Conservation (phyloP, 441 rosid species). For the Sinapis alba region DNA sequence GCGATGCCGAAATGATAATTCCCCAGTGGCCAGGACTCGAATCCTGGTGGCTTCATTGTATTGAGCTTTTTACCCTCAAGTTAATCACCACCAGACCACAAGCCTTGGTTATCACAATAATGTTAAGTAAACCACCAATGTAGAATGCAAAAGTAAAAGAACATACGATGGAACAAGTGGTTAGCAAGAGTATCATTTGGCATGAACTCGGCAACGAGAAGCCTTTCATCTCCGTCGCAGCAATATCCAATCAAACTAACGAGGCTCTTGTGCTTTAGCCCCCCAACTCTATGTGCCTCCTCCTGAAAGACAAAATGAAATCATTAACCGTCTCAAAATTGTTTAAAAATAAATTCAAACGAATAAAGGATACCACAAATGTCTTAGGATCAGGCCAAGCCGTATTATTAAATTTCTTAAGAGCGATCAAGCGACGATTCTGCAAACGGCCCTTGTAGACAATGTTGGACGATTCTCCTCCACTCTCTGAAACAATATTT, state of each 20-base stretch:
- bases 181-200: constrained; percentile 85
- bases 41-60: no score
- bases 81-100: no score
- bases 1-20: no score
- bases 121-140: background rate
- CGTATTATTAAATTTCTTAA: constrained; percentile 62
- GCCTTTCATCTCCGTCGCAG: constrained; percentile 83
- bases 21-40: no score
- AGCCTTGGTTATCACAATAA: no score
- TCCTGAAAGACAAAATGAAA: constrained; percentile 47
- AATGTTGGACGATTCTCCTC: constrained; percentile 61
- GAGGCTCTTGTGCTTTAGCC: constrained; percentile 69
- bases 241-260: constrained; percentile 91
- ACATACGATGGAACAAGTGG: constrained; percentile 79
- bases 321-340: background rate
- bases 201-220: constrained; percentile 89
- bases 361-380: constrained; percentile 54
- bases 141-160: background rate
- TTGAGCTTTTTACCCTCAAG: no score
- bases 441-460: constrained; percentile 73
- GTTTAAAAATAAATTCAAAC: background rate
- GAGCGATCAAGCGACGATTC: constrained; percentile 64
- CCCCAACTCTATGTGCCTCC: constrained; percentile 80
- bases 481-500: constrained; percentile 71
- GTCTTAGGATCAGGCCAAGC: constrained; percentile 82